Evolutionary conservation across 2,329 filamentous ascomycete genomes (phyloP), one percentile per base, ranked within the genome.

Genomic region (Aspergillus brasiliensis): DNA sequence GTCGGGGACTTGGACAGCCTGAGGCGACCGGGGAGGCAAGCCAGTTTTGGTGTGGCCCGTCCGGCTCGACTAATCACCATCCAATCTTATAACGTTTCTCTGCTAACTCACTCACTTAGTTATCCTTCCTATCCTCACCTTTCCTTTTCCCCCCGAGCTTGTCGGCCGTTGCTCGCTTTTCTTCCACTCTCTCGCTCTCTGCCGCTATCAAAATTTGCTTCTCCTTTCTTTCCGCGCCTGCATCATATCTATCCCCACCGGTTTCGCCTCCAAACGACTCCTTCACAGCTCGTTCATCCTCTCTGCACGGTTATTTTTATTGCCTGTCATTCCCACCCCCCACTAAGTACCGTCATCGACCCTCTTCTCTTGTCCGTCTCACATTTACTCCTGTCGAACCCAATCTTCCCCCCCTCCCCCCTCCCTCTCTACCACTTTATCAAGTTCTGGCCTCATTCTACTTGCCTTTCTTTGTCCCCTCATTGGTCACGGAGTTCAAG

Each of bases 11-110:
- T 49, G 38, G 38, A 34, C 40, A 55, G 52, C 52, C 52, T 55
- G 52, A 55, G 52, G 52, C 52, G 52, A 42, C 40, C 52, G 44
- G 52, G 51, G 52, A 55, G 52, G 38, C 38, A 55, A 55, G 44
- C 52, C 52, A 55, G 52, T 46, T 55, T 55, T 46, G 13, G 34
- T 34, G 21, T 19, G n/a, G 15, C 31, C 23, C 23, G 19, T 2
- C 15, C 31, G 15, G 2, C 28, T 34, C 40, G 40, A 38, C 19
- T 51, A 51, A 23, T 38, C 40, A 51, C 27, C 15, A 5, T 13
- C 31, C 28, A 13, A 19, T 52, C 10, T 52, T 38, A 27, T 40
- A 25, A 28, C 19, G 5, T 52, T 52, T 40, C 28, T 38, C 31
- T 34, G 31, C 11, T 34, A 34, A 34, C 31, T 34, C 13, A 34